Conservation (phyloP, 176 grass and related monocot genomes). For the Rhynchospora breviuscula region DNA sequence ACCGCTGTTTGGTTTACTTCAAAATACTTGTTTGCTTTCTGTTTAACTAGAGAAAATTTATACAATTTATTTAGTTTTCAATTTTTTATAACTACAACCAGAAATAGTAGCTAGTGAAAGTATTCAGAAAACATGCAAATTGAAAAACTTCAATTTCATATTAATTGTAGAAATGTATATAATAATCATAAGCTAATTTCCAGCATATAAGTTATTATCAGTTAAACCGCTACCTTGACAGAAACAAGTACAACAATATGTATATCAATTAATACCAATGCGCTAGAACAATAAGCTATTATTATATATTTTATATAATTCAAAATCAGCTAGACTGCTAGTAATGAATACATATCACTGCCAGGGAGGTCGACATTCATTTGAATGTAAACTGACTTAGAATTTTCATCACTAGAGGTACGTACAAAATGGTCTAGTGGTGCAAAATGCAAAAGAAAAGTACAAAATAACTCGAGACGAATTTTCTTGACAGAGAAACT, state of each 20-base stretch:
- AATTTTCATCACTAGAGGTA: not conserved
- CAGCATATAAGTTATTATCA: not conserved
- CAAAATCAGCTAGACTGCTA: too few relatives aligned
- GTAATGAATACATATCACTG: too few relatives aligned
- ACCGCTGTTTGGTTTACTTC: too few relatives aligned
- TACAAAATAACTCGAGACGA: not conserved
- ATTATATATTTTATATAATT: too few relatives aligned
- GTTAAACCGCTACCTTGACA: too few relatives aligned
- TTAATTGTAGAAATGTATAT: not conserved
- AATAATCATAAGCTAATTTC: not conserved
- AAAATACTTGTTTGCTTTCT: not conserved
- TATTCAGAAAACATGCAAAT: not conserved
- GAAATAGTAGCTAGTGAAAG: not conserved
- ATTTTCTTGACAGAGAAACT: constrained; percentile 1
- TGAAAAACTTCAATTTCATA: not conserved
- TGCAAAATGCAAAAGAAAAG: constrained; percentile 4
- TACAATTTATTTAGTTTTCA: not conserved
- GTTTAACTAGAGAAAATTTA: too few relatives aligned
- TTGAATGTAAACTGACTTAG: not conserved
- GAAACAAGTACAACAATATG: too few relatives aligned
- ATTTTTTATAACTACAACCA: not conserved
- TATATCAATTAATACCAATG: too few relatives aligned
- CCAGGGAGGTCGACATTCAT: not conserved
- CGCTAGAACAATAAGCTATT: not conserved
- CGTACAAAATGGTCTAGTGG: not conserved